These are phyloP conservation scores for Tolypocladium cylindrosporum DNA, from an alignment of 2,329 filamentous ascomycete species.

Conservation along the genomic window DNA sequence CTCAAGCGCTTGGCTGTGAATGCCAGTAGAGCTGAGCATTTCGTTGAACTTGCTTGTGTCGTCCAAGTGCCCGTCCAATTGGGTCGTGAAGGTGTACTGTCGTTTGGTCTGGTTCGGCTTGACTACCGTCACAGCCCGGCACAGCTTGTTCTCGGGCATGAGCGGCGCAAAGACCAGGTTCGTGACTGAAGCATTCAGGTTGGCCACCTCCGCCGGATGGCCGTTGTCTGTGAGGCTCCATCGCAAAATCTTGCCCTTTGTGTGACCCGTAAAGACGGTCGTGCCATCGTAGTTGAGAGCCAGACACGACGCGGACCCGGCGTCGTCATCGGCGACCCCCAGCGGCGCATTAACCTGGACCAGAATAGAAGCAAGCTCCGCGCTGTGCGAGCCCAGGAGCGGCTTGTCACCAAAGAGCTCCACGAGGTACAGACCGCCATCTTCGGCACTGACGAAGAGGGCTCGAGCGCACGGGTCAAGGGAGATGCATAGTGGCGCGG, in stretches of 20 bases:
- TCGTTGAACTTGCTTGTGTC: conserved; percentile 31
- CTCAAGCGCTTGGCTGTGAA: conserved; percentile 36
- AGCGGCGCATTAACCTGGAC: conserved; percentile 45
- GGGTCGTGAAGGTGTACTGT: conserved; percentile 55
- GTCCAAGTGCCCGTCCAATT: conserved; percentile 40
- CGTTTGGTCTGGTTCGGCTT: conserved; percentile 68
- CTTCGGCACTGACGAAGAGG: conserved; percentile 70
- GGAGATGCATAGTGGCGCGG: conserved; percentile 59
- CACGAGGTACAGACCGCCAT: conserved; percentile 69
- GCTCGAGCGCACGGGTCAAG: conserved; percentile 79
- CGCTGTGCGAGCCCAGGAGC: conserved; percentile 41
- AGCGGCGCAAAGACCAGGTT: conserved; percentile 68
- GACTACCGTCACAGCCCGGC: conserved; percentile 52
- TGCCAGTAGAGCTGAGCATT: conserved; percentile 35
- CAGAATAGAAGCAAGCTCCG: conserved; percentile 45
- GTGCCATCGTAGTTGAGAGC: conserved; percentile 76
- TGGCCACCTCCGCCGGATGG: conserved; percentile 56
- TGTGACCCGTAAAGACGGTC: conserved; percentile 69
- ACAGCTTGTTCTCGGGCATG: conserved; percentile 28
- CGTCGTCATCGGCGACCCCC: conserved; percentile 49
- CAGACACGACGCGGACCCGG: conserved; percentile 56
- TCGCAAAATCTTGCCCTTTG: conserved; percentile 63
- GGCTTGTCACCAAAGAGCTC: conserved; percentile 56
- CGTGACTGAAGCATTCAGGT: conserved; percentile 72
- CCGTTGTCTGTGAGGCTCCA: conserved; percentile 72